phyloP scores from a whole-genome alignment of 225 moss, liverwort and hornwort species.

The Marchantia paleacea region DNA sequence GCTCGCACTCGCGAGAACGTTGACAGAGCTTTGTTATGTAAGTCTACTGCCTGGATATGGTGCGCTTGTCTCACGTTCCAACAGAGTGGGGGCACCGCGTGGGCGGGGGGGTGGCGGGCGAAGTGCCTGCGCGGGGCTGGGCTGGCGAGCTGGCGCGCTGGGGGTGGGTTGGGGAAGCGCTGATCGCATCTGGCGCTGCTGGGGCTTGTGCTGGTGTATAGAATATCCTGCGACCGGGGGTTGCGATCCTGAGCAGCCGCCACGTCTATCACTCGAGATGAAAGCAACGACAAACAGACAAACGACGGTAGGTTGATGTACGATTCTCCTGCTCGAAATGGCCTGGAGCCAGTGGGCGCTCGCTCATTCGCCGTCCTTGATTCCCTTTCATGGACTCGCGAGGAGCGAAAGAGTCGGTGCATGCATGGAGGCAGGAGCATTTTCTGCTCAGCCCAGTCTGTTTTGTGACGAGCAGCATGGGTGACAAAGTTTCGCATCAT shows the following conservation, averaged over 20 bases:
- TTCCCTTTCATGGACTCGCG: neutral
- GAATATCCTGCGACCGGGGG: neutral
- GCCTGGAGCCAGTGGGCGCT: neutral
- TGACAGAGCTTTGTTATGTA: neutral
- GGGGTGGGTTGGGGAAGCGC: no score
- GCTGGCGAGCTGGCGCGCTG: no score
- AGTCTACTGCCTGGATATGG: neutral
- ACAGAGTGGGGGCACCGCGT: neutral
- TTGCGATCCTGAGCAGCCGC: neutral
- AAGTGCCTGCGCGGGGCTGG: no score
- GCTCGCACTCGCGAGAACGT: neutral
- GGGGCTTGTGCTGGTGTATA: neutral
- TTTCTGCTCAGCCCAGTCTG: no score
- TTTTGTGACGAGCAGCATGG: no score
- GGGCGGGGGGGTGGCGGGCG: no score
- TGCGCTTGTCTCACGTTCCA: neutral
- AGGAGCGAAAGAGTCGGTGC: neutral
- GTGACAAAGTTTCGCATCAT: no score
- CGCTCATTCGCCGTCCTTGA: neutral
- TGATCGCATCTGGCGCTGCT: neutral
- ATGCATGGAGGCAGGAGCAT: no score
- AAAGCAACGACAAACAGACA: neutral
- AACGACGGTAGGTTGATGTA: conserved; percentile 1
- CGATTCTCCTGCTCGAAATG: neutral
- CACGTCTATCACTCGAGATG: neutral